A percentile compares a stretch with the other conserved stretches of the same genome.
These are phyloP conservation scores for Lentinula sp. DNA, from an alignment of 768 basidiomycete genomes.

Conservation along the genomic window DNA sequence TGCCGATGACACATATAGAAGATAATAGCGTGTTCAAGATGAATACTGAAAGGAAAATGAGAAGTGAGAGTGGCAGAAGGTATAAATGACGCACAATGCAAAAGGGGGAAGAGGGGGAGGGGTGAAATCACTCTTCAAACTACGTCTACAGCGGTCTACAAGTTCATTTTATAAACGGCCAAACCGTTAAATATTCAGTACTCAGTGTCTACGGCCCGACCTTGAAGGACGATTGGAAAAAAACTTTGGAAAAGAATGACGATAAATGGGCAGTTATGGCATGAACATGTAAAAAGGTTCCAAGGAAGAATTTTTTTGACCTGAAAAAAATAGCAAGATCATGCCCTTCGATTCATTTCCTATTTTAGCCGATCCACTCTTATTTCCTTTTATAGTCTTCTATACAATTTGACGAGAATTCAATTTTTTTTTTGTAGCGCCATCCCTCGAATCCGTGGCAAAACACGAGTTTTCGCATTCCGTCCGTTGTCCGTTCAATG, in stretches of 20 bases:
- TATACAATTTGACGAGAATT: background rate
- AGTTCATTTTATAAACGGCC: background rate
- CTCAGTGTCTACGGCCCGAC: background rate
- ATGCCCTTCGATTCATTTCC: constrained; percentile 1
- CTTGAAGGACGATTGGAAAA: background rate
- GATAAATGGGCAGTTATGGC: constrained; percentile 1
- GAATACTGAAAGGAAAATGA: background rate
- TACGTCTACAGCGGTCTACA: constrained; percentile 10
- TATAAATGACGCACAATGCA: constrained; percentile 37
- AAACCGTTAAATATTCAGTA: background rate
- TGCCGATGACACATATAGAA: constrained; percentile 58
- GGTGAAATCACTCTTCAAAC: constrained; percentile 11
- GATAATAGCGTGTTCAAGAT: background rate
- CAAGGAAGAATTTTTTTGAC: background rate
- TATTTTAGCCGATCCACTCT: background rate
- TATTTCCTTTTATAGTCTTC: background rate
- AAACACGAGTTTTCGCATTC: background rate
- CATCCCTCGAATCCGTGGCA: constrained; percentile 1
- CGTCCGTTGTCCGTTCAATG: no score
- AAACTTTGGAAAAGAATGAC: constrained; percentile 4
- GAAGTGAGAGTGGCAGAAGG: constrained; percentile 9
- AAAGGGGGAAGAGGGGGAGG: constrained; percentile 26
- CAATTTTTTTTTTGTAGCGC: background rate
- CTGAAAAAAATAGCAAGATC: background rate
- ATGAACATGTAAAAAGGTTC: constrained; percentile 1